Percentiles rank a stretch among this genome's conserved stretches.
These are phyloP conservation scores for Verticillium nubilum DNA, from an alignment of 2,329 filamentous ascomycete species.

Conservation along the genomic window DNA sequence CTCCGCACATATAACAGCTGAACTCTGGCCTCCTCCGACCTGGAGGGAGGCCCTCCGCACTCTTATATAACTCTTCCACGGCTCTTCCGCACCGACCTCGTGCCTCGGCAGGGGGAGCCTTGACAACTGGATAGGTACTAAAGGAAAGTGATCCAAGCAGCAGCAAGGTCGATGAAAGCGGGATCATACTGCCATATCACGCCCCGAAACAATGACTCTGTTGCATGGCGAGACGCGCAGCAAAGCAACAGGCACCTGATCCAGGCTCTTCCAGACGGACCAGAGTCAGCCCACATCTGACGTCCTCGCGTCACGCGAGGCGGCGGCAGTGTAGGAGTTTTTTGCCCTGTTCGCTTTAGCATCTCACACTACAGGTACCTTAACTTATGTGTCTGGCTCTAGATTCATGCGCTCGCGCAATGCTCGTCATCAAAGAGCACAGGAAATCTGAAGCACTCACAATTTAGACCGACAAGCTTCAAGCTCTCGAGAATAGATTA, in stretches of 20 bases:
- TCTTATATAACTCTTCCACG: no score
- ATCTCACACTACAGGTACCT: no score
- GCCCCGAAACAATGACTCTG: not conserved
- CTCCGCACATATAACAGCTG: no score
- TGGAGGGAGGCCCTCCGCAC: no score
- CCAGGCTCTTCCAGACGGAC: not conserved
- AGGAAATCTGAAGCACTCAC: constrained; percentile 10
- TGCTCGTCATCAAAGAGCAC: constrained; percentile 18
- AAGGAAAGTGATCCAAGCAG: no score
- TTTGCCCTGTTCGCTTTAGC: no score
- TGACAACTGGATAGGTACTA: no score
- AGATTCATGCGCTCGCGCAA: constrained; percentile 23
- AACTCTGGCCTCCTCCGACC: no score
- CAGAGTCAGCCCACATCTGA: not conserved
- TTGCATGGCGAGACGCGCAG: not conserved
- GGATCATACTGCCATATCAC: not conserved
- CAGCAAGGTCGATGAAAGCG: not conserved
- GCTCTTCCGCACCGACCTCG: no score
- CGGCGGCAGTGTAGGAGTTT: not conserved
- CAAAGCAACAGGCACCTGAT: not conserved
- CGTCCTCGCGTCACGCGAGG: not conserved
- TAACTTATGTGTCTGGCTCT: constrained; percentile 23
- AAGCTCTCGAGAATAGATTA: constrained; percentile 18
- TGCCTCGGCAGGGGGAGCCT: no score
- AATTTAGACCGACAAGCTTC: constrained; percentile 14